phyloP scores from a whole-genome alignment of 106 monocot species.

The Dioscorea zingiberensis region DNA sequence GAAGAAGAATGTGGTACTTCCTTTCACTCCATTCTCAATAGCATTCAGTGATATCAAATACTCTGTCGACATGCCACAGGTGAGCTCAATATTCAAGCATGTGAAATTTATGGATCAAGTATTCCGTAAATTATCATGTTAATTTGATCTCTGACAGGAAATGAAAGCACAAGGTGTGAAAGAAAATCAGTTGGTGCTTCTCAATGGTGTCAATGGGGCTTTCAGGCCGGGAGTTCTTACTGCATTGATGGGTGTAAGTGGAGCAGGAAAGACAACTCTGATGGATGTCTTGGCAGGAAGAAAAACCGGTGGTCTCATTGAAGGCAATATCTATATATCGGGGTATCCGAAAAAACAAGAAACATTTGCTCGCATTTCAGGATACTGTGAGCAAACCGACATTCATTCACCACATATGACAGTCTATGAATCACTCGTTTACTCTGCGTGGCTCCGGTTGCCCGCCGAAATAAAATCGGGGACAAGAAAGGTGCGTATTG shows the following conservation, averaged over 20 bases:
- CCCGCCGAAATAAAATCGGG: too few species aligned
- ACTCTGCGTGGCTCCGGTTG: too few species aligned
- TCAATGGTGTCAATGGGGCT: slow-evolving; percentile 16
- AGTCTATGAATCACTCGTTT: too few species aligned
- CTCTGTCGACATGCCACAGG: too few species aligned
- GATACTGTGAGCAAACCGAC: too few species aligned
- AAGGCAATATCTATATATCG: slow-evolving; percentile 19
- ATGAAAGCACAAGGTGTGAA: too few species aligned
- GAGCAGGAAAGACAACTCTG: too few species aligned
- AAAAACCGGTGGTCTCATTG: slow-evolving; percentile 20
- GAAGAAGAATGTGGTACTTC: slow-evolving; percentile 4
- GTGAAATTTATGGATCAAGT: not conserved
- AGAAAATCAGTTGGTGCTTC: slow-evolving; percentile 4
- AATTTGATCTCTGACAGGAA: not conserved
- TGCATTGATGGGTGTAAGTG: slow-evolving; percentile 19
- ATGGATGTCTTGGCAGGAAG: slow-evolving; percentile 23
- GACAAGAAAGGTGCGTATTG: too few species aligned
- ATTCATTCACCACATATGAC: too few species aligned
- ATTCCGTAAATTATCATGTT: not conserved
- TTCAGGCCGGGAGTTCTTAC: slow-evolving; percentile 29
- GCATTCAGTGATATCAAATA: too few species aligned
- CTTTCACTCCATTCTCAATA: slow-evolving; percentile 20
- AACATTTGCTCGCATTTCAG: too few species aligned
- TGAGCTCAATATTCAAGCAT: not conserved
- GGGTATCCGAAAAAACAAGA: slow-evolving; percentile 23